Conservation (phyloP, 768 basidiomycete genomes). For the Amanita thiersii region DNA sequence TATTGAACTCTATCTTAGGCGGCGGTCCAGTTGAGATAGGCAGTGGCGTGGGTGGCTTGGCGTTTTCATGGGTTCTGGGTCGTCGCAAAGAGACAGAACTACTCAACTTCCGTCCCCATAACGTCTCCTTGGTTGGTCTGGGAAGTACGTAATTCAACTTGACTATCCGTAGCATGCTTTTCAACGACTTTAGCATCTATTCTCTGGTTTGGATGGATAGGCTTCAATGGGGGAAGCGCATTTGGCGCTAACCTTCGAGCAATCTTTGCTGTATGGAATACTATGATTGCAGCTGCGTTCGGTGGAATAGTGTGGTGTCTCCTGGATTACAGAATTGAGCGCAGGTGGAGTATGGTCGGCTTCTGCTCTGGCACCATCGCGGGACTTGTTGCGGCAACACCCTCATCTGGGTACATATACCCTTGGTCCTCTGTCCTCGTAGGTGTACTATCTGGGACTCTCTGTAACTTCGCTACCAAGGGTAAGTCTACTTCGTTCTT, state of each 20-base stretch:
- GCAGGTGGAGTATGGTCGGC: conserved; percentile 84
- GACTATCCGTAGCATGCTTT: not conserved
- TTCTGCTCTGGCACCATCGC: conserved; percentile 92
- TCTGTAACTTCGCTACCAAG: conserved; percentile 83
- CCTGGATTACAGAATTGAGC: conserved; percentile 71
- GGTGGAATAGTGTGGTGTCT: conserved; percentile 80
- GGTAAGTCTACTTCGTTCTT: conserved; percentile 31
- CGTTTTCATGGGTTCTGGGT: conserved; percentile 83
- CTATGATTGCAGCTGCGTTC: conserved; percentile 78
- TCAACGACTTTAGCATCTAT: conserved; percentile 41
- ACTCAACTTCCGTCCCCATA: conserved; percentile 80
- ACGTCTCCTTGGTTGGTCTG: conserved; percentile 74
- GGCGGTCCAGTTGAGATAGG: conserved; percentile 87
- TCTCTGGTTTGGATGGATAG: conserved; percentile 83
- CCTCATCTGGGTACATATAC: conserved; percentile 75
- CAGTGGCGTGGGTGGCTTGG: conserved; percentile 78
- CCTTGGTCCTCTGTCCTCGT: conserved; percentile 72
- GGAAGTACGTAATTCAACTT: conserved; percentile 44
- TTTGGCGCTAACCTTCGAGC: conserved; percentile 86
- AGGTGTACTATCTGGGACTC: conserved; percentile 62
- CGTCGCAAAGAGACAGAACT: conserved; percentile 66
- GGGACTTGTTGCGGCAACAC: conserved; percentile 84
- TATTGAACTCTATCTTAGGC: conserved; percentile 29
- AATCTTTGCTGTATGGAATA: conserved; percentile 80
- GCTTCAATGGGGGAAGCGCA: conserved; percentile 89